These are phyloP conservation scores for Annulohypoxylon truncatum DNA, from an alignment of 2,329 filamentous ascomycete species.

Conservation along the genomic window DNA sequence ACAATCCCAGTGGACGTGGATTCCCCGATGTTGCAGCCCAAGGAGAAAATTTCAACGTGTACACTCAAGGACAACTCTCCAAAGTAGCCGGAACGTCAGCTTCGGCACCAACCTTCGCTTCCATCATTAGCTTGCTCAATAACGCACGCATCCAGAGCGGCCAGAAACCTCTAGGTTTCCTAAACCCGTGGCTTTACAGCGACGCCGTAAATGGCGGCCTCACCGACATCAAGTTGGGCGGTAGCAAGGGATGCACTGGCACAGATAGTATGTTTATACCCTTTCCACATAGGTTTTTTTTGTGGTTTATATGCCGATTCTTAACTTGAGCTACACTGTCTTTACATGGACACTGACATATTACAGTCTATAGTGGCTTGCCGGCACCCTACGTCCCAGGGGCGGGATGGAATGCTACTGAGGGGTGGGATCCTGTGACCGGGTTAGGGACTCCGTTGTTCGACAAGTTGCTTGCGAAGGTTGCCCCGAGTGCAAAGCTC, in stretches of 20 bases:
- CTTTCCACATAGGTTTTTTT: background rate
- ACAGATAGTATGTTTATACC: constrained; percentile 29
- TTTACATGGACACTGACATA: background rate
- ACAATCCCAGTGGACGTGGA: constrained; percentile 63
- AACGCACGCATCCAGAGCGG: constrained; percentile 68
- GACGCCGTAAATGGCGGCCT: constrained; percentile 46
- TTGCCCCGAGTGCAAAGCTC: constrained; percentile 32
- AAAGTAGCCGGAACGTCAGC: constrained; percentile 60
- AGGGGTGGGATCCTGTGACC: constrained; percentile 61
- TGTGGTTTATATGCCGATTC: background rate
- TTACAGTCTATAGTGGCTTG: constrained; percentile 41
- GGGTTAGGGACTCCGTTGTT: constrained; percentile 60
- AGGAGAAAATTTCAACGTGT: constrained; percentile 49
- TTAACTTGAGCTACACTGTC: background rate
- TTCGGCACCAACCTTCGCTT: constrained; percentile 71
- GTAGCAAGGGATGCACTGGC: constrained; percentile 51
- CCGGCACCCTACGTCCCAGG: constrained; percentile 47
- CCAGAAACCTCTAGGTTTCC: constrained; percentile 65
- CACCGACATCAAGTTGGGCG: constrained; percentile 54
- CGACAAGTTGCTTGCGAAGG: constrained; percentile 47
- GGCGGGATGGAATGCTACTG: constrained; percentile 56
- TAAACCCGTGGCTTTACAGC: constrained; percentile 71
- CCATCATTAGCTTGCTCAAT: constrained; percentile 73
- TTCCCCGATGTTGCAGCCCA: constrained; percentile 73
- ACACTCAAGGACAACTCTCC: constrained; percentile 47